These are phyloP conservation scores for Daldinia grandis DNA, from an alignment of 495 filamentous ascomycete genomes.

Conservation along the genomic window DNA sequence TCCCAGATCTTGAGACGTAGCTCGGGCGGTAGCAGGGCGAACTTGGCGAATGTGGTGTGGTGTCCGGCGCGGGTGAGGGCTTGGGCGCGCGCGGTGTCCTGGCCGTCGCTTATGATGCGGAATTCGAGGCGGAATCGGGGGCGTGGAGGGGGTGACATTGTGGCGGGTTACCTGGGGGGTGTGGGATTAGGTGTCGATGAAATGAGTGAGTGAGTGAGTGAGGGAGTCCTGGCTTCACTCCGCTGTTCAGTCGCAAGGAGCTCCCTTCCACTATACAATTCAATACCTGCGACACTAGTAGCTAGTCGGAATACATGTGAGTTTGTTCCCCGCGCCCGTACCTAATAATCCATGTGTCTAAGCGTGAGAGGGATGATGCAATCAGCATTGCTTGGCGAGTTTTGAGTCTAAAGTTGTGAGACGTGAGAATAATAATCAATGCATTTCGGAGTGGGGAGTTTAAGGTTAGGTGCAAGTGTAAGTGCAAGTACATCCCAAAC, in stretches of 20 bases:
- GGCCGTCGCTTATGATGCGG: slow-evolving; percentile 49
- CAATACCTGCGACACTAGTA: too few species aligned
- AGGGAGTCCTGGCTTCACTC: neutral
- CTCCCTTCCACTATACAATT: too few species aligned
- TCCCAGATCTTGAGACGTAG: slow-evolving; percentile 59
- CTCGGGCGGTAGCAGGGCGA: slow-evolving; percentile 54
- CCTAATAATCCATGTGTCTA: too few species aligned
- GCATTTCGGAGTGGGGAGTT: slow-evolving; percentile 8
- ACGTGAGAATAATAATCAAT: slow-evolving; percentile 2
- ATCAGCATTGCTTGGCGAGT: neutral
- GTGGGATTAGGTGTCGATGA: neutral
- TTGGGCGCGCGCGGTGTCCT: slow-evolving; percentile 32
- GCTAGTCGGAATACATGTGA: too few species aligned
- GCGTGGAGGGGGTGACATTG: neutral
- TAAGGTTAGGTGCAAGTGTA: too few species aligned
- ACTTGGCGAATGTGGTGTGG: slow-evolving; percentile 45
- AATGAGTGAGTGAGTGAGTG: too few species aligned
- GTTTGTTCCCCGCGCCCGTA: too few species aligned
- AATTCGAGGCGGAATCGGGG: slow-evolving; percentile 51
- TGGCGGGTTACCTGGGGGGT: neutral
- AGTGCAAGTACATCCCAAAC: neutral
- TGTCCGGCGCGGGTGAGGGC: slow-evolving; percentile 18
- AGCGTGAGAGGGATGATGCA: neutral
- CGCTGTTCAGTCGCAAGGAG: too few species aligned
- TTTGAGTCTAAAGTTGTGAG: neutral